Evolutionary conservation across 1,284 basidiomycete genomes (phyloP), one percentile per base, ranked within the genome.

Genomic region (Leccinum subrobustum): DNA sequence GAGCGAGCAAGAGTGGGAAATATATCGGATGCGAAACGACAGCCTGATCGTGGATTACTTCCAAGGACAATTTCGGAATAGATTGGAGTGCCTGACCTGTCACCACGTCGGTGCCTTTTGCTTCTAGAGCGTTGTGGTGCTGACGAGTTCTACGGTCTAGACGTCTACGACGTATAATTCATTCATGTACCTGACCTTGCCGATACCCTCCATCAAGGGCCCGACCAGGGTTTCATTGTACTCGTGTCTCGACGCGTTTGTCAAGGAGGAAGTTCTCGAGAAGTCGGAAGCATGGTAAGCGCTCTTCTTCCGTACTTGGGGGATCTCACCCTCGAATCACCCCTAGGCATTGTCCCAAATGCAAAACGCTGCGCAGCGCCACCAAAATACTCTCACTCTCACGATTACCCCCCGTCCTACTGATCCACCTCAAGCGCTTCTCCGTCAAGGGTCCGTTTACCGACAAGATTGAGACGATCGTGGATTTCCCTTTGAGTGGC

Each of bases 141-240:
- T 64, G 50, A 65, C 57, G 56, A 37, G 16, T 23, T 44, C 54
- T 27, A 29, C 54, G n/a, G 23, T 61, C 62, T 68, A 97, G 93
- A 98, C 96, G 3, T 97, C 95, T 29, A 98, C 95, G 5, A 98
- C 96, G 7, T 99, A 97, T 71, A 98, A 99, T 72, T 86, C 93
- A 3, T 99, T 99, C 78, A 98, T 98, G 83, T 96, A 97, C 68
- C 83, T 99, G 59, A 92, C 95, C 37, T 75, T 99, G 59, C 96
- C 96, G 1, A 88, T 99, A 57, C 95, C 96, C 1, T 79, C 82
- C 14, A 79, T 81, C 14, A 82, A 83, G 56, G 79, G 80, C 35
- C 78, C 80, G 18, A 80, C 81, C n/a, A 90, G 86, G 69, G 86
- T 92, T 20, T 82, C 89, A 2, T 77, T 99, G 48, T 81, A 89